phyloP scores from a whole-genome alignment of 805 yeast species.

The Ogataea neopini region DNA sequence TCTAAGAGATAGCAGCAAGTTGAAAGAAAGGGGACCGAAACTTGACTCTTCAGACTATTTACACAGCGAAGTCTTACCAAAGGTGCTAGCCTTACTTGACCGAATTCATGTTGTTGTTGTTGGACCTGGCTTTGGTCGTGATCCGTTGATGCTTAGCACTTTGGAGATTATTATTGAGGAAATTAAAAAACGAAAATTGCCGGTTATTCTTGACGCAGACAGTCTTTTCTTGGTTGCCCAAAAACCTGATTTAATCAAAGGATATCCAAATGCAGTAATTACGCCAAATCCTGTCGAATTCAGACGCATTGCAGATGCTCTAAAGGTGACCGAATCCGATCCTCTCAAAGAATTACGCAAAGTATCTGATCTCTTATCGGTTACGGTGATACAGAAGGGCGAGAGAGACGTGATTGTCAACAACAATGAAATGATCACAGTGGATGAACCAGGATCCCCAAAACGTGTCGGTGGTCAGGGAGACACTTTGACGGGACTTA shows the following conservation, averaged over 20 bases:
- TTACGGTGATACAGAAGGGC: slow-evolving; percentile 77
- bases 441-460: slow-evolving; percentile 58
- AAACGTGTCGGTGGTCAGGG: slow-evolving; percentile 97
- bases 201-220: slow-evolving; percentile 90
- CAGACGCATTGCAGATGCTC: slow-evolving; percentile 57
- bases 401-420: slow-evolving; percentile 59
- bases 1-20: slow-evolving; percentile 48
- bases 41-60: slow-evolving; percentile 30
- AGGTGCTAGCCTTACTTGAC: slow-evolving; percentile 53
- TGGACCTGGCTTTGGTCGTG: slow-evolving; percentile 96
- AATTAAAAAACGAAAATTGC: slow-evolving; percentile 56
- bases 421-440: slow-evolving; percentile 43
- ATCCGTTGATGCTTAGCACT: slow-evolving; percentile 60
- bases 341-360: slow-evolving; percentile 27
- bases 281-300: slow-evolving; percentile 94
- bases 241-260: slow-evolving; percentile 54
- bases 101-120: slow-evolving; percentile 80
- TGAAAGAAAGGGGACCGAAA: not conserved
- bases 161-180: slow-evolving; percentile 58
- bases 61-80: slow-evolving; percentile 51
- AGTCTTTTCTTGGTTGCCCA: slow-evolving; percentile 68
- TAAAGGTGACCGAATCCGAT: slow-evolving; percentile 33
- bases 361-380: slow-evolving; percentile 52
- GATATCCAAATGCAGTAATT: slow-evolving; percentile 61
- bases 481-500: slow-evolving; percentile 82